A percentile compares a stretch with the other conserved stretches of the same genome.
Conservation (phyloP, 352 stramenopile genomes). For the Phytopythium chamaehyphon region DNA sequence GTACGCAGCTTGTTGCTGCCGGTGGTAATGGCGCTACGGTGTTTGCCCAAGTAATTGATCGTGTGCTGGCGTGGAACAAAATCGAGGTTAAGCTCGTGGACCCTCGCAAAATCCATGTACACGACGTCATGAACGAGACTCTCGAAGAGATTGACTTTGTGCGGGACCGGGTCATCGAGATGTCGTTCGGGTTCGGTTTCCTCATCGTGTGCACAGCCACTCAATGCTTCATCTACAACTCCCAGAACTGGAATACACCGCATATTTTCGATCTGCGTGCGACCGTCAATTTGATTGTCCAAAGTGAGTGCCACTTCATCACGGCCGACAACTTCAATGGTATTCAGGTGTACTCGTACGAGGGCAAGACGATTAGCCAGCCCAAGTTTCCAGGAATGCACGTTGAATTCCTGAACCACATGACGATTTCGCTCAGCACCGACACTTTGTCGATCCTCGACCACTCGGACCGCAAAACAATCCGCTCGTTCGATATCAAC, state of each 20-base stretch:
- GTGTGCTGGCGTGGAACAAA: slow-evolving; percentile 85
- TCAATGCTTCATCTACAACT: slow-evolving; percentile 92
- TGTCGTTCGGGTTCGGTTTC: slow-evolving; percentile 89
- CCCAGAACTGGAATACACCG: slow-evolving; percentile 90
- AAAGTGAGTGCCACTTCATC: slow-evolving; percentile 87
- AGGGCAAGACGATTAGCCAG: slow-evolving; percentile 85
- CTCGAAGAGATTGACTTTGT: slow-evolving; percentile 91
- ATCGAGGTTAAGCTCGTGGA: slow-evolving; percentile 83
- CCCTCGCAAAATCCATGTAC: slow-evolving; percentile 85
- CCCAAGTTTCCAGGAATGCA: slow-evolving; percentile 87
- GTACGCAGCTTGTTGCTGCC: slow-evolving; percentile 87
- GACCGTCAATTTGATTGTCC: slow-evolving; percentile 83
- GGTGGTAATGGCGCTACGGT: slow-evolving; percentile 86
- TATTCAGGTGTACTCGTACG: slow-evolving; percentile 91
- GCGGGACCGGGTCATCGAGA: slow-evolving; percentile 90
- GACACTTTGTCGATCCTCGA: slow-evolving; percentile 90
- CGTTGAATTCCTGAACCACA: slow-evolving; percentile 83
- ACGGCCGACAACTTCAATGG: slow-evolving; percentile 87
- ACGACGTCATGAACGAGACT: slow-evolving; percentile 88
- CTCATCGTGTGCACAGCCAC: slow-evolving; percentile 91
- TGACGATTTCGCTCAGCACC: slow-evolving; percentile 81
- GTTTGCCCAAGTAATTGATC: slow-evolving; percentile 88
- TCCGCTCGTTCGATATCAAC: slow-evolving; percentile 88
- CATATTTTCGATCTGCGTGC: slow-evolving; percentile 91
- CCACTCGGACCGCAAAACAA: slow-evolving; percentile 82